phyloP scores from a whole-genome alignment of 116 monocot species.

The Trichopus zeylanicus region DNA sequence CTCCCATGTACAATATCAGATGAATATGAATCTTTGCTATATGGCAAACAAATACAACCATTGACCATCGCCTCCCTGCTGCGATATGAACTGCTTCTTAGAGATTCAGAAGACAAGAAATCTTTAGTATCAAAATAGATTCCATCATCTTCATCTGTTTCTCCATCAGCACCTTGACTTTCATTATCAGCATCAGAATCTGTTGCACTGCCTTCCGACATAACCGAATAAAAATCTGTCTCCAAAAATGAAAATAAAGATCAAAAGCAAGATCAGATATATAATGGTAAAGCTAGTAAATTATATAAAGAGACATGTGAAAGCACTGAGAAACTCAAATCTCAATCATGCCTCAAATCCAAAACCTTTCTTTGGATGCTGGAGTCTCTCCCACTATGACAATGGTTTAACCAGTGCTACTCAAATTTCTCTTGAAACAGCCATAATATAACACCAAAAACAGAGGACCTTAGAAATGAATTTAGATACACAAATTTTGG shows the following conservation, averaged over 20 bases:
- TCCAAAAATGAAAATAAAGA: background rate
- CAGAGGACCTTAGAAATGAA: background rate
- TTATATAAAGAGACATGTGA: background rate
- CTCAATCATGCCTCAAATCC: too few relatives aligned
- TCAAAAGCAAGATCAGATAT: background rate
- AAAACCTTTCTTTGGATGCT: too few relatives aligned
- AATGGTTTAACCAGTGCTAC: too few relatives aligned
- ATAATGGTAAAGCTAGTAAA: background rate
- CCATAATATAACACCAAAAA: background rate
- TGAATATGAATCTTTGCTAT: constrained; percentile 15
- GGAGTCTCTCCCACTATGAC: too few relatives aligned
- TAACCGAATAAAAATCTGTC: constrained; percentile 85
- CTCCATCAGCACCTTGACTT: constrained; percentile 71
- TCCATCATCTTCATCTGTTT: constrained; percentile 76
- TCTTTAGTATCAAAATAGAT: constrained; percentile 81
- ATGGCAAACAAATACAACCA: constrained; percentile 23
- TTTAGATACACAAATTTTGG: background rate
- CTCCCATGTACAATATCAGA: constrained; percentile 17
- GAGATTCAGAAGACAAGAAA: constrained; percentile 69
- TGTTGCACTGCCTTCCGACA: constrained; percentile 72
- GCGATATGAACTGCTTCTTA: constrained; percentile 77
- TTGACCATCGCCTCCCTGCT: constrained; percentile 49
- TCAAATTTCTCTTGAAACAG: background rate
- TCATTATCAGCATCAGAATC: constrained; percentile 86
- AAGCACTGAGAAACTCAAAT: too few relatives aligned